These are phyloP conservation scores for Lodderomyces parapsilosis DNA, from an alignment of 1,139 yeast species.

Conservation along the genomic window DNA sequence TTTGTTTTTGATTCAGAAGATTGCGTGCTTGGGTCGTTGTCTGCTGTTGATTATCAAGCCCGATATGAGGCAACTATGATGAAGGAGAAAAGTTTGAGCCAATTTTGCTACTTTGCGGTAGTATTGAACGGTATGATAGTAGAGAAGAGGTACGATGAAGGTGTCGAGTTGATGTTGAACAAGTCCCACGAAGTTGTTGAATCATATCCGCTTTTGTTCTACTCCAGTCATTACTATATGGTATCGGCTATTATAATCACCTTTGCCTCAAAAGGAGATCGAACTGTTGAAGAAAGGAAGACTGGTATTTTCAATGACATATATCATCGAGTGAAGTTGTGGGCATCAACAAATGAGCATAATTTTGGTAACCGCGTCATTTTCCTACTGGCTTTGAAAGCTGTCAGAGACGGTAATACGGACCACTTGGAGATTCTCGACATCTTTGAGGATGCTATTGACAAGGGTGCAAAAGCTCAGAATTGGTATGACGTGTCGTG, in stretches of 20 bases:
- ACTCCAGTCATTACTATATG: conserved; percentile 25
- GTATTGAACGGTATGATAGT: conserved; percentile 8
- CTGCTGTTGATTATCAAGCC: conserved; percentile 15
- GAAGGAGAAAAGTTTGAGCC: conserved; percentile 5
- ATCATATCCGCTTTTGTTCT: conserved; percentile 23
- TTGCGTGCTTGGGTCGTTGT: conserved; percentile 19
- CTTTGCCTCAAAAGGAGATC: conserved; percentile 2
- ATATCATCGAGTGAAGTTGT: conserved; percentile 21
- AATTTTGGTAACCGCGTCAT: conserved; percentile 36
- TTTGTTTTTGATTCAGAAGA: conserved; percentile 14
- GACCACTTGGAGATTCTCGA: conserved; percentile 43
- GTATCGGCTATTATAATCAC: conserved; percentile 18
- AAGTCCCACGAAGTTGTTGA: conserved; percentile 17
- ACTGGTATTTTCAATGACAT: conserved; percentile 16
- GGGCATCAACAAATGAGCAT: conserved; percentile 35
- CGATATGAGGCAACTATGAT: conserved; percentile 7
- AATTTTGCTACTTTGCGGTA: conserved; percentile 14
- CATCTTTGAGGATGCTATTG: conserved; percentile 47
- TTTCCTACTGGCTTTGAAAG: conserved; percentile 33
- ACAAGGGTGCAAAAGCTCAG: conserved; percentile 28
- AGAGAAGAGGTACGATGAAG: conserved; percentile 22
- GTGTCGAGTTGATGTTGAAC: conserved; percentile 19
- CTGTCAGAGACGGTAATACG: conserved; percentile 15
- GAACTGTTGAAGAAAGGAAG: conserved; percentile 7
- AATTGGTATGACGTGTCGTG: conserved; percentile 42